These are phyloP conservation scores for Trichoderma simmonsii DNA, from an alignment of 2,329 filamentous ascomycete species.

Conservation along the genomic window DNA sequence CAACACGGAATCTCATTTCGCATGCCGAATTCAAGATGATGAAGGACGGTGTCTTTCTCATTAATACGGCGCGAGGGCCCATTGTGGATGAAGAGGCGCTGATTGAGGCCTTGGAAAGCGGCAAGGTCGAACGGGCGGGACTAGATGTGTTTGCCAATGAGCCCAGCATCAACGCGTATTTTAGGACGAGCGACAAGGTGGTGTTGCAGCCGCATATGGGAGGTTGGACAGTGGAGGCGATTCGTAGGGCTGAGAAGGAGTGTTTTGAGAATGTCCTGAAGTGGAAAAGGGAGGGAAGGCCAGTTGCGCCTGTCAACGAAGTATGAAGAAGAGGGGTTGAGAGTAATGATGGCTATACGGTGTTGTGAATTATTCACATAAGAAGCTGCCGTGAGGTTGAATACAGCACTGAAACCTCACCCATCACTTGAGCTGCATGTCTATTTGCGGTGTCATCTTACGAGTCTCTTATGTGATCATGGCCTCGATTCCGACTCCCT, in stretches of 20 bases:
- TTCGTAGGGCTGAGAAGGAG: constrained; percentile 41
- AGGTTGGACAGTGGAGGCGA: constrained; percentile 43
- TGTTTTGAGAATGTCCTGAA: constrained; percentile 45
- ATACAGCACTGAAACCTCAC: neutral
- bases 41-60: constrained; percentile 45
- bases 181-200: constrained; percentile 39
- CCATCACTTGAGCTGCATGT: neutral
- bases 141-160: constrained; percentile 48
- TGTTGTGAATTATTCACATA: neutral
- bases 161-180: constrained; percentile 40
- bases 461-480: neutral
- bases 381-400: neutral
- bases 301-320: constrained; percentile 37
- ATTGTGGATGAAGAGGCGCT: constrained; percentile 49
- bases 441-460: neutral
- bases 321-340: neutral
- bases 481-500: neutral
- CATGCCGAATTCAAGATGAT: constrained; percentile 41
- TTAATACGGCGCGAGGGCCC: constrained; percentile 51
- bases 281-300: constrained; percentile 37
- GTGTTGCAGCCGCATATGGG: constrained; percentile 45
- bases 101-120: constrained; percentile 43
- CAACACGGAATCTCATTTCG: constrained; percentile 41
- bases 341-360: neutral
- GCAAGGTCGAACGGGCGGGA: constrained; percentile 45